Percentiles rank a stretch among this genome's conserved stretches.
These are phyloP conservation scores for Tulasnella sp. DNA, from an alignment of 768 basidiomycete species.

Conservation along the genomic window DNA sequence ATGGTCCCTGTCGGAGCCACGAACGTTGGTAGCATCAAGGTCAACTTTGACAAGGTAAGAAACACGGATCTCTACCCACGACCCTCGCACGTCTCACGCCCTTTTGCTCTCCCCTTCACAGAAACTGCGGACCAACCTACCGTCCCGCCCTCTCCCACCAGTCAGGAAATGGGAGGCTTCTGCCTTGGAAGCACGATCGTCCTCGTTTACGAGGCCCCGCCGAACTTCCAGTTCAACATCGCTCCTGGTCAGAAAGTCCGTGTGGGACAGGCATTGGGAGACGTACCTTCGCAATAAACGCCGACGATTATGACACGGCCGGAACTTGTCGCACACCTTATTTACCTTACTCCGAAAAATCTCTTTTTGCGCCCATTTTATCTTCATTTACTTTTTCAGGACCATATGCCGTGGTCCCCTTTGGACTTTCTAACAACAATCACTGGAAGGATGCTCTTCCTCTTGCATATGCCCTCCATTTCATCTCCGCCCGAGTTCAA, in stretches of 20 bases:
- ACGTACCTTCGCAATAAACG: slow-evolving; percentile 25
- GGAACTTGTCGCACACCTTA: background rate
- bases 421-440: background rate
- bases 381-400: background rate
- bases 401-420: background rate
- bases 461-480: background rate
- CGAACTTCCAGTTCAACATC: slow-evolving; percentile 50
- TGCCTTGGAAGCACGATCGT: slow-evolving; percentile 92
- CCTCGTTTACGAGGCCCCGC: slow-evolving; percentile 90
- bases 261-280: slow-evolving; percentile 75
- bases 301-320: background rate
- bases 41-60: slow-evolving; percentile 82
- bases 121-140: slow-evolving; percentile 83
- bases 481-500: background rate
- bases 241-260: slow-evolving; percentile 72
- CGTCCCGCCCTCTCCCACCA: slow-evolving; percentile 48
- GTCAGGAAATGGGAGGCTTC: slow-evolving; percentile 98
- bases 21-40: slow-evolving; percentile 90
- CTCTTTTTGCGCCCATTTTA: background rate
- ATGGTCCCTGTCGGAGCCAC: slow-evolving; percentile 99
- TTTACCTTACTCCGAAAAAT: background rate
- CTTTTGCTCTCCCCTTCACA: slow-evolving; percentile 24
- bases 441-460: background rate
- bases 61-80: background rate
- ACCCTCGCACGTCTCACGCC: background rate